Percentiles rank a stretch among this genome's conserved stretches.
Evolutionary conservation across 1,139 yeast genomes (phyloP).

Genomic region (Nadsonia commutata): DNA sequence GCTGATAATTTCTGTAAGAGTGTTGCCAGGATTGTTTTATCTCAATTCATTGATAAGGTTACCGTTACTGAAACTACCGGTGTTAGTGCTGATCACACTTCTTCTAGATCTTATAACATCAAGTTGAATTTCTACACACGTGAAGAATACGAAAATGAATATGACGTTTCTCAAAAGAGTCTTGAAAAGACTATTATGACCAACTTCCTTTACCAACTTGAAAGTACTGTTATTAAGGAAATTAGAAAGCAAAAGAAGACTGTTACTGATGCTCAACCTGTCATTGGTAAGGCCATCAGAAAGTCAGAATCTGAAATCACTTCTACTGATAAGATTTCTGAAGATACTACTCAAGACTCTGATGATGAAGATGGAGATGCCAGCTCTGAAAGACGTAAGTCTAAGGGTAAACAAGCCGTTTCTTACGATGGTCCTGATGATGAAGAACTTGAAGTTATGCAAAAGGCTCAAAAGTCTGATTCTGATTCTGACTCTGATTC

Average conservation of each 20-base stretch:
- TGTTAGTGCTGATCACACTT: constrained; percentile 33
- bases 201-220: constrained; percentile 56
- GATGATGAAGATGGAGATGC: constrained; percentile 46
- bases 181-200: constrained; percentile 55
- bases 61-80: constrained; percentile 75
- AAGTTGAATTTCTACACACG: constrained; percentile 61
- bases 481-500: constrained; percentile 28
- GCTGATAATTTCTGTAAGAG: constrained; percentile 93
- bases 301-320: constrained; percentile 10
- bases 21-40: constrained; percentile 67
- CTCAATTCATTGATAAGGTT: constrained; percentile 80
- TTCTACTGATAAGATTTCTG: constrained; percentile 21
- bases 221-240: constrained; percentile 61
- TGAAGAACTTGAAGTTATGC: constrained; percentile 79
- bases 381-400: constrained; percentile 48
- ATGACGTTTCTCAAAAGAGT: constrained; percentile 71
- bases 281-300: constrained; percentile 50
- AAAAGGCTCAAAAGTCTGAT: constrained; percentile 36
- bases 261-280: constrained; percentile 40
- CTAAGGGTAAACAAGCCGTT: constrained; percentile 67
- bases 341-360: constrained; percentile 18
- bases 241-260: constrained; percentile 66
- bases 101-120: constrained; percentile 62
- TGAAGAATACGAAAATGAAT: constrained; percentile 70
- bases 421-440: constrained; percentile 93